phyloP scores from a whole-genome alignment of 345 rosid genomes.

The Rhodamnia argentea region DNA sequence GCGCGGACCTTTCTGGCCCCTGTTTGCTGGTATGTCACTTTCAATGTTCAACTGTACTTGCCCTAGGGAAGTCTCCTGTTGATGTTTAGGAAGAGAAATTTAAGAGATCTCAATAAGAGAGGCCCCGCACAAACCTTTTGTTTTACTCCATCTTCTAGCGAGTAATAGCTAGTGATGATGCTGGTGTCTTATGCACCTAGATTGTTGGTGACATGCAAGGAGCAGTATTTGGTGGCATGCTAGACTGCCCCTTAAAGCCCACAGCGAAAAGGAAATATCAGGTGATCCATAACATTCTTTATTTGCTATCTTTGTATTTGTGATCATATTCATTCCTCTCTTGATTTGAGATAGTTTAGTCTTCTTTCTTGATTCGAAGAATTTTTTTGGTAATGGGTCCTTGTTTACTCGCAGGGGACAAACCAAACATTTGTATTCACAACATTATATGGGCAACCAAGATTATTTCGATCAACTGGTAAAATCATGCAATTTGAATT shows the following conservation, averaged over 20 bases:
- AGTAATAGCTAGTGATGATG: neutral
- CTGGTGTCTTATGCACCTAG: slow-evolving; percentile 24
- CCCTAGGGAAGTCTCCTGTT: neutral
- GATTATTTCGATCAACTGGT: slow-evolving; percentile 94
- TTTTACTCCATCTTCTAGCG: neutral
- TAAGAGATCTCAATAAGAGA: neutral
- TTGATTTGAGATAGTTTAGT: neutral
- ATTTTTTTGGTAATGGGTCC: neutral
- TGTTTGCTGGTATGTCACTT: slow-evolving; percentile 56
- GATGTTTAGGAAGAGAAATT: neutral
- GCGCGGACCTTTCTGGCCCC: slow-evolving; percentile 70
- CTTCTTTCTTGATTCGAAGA: neutral
- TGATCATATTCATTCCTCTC: neutral
- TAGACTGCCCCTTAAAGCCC: slow-evolving; percentile 74
- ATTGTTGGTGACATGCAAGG: slow-evolving; percentile 80
- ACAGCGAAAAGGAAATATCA: slow-evolving; percentile 90
- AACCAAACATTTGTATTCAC: slow-evolving; percentile 85
- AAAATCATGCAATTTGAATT: neutral
- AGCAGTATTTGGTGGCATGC: slow-evolving; percentile 73
- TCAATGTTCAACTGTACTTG: neutral
- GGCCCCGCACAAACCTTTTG: neutral
- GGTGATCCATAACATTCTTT: slow-evolving; percentile 18
- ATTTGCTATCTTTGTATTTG: neutral
- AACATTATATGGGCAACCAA: slow-evolving; percentile 78
- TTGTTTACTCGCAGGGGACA: slow-evolving; percentile 45